Evolutionary conservation across 2,329 filamentous ascomycete species (phyloP).

Genomic region (Microcyclosporella mali): DNA sequence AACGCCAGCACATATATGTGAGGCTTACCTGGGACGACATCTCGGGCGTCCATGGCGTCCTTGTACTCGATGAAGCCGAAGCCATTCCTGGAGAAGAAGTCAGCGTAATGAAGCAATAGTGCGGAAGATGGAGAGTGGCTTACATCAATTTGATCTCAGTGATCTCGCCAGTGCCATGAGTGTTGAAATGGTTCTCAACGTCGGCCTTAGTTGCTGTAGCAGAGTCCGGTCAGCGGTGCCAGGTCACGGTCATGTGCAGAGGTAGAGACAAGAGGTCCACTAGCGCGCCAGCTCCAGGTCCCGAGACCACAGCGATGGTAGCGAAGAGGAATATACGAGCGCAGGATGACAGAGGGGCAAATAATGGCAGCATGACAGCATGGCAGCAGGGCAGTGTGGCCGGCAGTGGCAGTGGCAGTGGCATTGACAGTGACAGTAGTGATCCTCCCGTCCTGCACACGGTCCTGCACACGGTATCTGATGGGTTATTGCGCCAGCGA

Average conservation of each 20-base stretch:
- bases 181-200: constrained; percentile 90
- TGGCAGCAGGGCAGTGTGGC: constrained; percentile 1
- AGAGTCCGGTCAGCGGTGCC: constrained; percentile 43
- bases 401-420: constrained; percentile 16
- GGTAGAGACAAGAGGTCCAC: constrained; percentile 11
- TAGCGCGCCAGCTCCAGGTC: constrained; percentile 26
- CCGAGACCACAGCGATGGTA: constrained; percentile 1
- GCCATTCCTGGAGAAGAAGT: constrained; percentile 53
- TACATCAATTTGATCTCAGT: constrained; percentile 97
- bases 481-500: too few relatives aligned
- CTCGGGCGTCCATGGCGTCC: constrained; percentile 94
- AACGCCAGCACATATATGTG: constrained; percentile 3
- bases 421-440: too few relatives aligned
- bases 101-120: too few relatives aligned
- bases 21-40: constrained; percentile 88
- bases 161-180: constrained; percentile 94
- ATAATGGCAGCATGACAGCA: not conserved
- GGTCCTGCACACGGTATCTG: constrained; percentile 3
- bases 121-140: too few relatives aligned
- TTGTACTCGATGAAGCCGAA: constrained; percentile 99
- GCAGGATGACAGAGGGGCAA: constrained; percentile 5
- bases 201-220: constrained; percentile 87
- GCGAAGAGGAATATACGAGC: too few relatives aligned
- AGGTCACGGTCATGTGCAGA: constrained; percentile 15
- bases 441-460: too few relatives aligned